A percentile compares a stretch with the other conserved stretches of the same genome.
Conservation (phyloP, 192 early-diverging fungal genomes). For the Jimgerdemannia flammicorona region DNA sequence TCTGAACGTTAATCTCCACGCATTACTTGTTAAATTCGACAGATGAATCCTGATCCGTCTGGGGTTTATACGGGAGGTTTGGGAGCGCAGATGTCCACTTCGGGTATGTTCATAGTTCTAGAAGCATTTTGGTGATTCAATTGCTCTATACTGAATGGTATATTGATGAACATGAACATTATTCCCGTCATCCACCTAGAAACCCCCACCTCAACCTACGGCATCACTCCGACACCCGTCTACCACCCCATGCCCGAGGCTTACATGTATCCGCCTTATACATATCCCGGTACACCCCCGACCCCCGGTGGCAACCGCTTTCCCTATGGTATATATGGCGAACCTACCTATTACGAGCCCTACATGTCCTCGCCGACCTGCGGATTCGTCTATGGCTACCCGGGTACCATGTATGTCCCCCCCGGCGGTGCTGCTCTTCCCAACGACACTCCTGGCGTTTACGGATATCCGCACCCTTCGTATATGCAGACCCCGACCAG, state of each 20-base stretch:
- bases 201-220: background rate
- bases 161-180: background rate
- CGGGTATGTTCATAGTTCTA: background rate
- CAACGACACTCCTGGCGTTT: background rate
- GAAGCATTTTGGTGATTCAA: background rate
- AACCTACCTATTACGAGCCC: background rate
- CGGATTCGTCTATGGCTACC: background rate
- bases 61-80: background rate
- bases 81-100: background rate
- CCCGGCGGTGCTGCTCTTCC: background rate
- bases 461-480: background rate
- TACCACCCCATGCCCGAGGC: background rate
- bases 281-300: background rate
- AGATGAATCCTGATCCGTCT: background rate
- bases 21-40: background rate
- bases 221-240: background rate
- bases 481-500: background rate
- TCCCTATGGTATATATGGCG: background rate
- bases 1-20: background rate
- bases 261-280: background rate
- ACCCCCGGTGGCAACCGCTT: background rate
- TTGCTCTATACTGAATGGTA: background rate
- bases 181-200: background rate
- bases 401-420: background rate
- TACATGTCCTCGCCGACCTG: background rate